These are phyloP conservation scores for Papilionanthe hybrid DNA, from an alignment of 116 monocot species.

Conservation along the genomic window DNA sequence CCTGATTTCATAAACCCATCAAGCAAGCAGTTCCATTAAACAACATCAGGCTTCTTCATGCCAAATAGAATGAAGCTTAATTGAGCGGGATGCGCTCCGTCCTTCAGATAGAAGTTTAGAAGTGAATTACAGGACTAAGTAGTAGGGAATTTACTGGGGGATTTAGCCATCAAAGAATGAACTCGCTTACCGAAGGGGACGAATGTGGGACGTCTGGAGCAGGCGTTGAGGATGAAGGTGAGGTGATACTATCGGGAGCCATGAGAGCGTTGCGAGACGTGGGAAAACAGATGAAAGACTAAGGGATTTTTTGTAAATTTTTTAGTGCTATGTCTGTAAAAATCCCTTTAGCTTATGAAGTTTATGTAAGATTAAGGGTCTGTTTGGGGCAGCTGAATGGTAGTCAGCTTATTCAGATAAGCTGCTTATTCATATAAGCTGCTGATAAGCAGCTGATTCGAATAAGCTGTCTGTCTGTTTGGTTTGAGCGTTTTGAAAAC, in stretches of 20 bases:
- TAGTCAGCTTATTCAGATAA: too few species aligned
- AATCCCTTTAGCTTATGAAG: too few species aligned
- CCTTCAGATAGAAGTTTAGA: conserved; percentile 26
- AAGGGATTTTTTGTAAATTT: too few species aligned
- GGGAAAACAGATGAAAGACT: conserved; percentile 9
- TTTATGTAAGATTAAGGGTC: too few species aligned
- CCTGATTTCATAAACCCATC: conserved; percentile 29
- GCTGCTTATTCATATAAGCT: too few species aligned
- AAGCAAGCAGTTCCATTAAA: conserved; percentile 58
- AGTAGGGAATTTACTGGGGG: conserved; percentile 30
- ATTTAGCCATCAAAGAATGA: conserved; percentile 35
- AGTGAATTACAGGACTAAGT: conserved; percentile 34
- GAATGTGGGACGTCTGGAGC: conserved; percentile 14
- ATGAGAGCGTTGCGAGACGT: conserved; percentile 14
- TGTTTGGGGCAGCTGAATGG: too few species aligned
- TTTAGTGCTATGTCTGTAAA: too few species aligned
- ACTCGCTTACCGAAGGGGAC: conserved; percentile 22
- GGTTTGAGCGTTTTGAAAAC: too few species aligned
- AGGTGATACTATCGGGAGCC: conserved; percentile 56
- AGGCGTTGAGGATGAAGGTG: conserved; percentile 55
- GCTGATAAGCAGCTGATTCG: too few species aligned
- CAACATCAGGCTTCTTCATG: conserved; percentile 27
- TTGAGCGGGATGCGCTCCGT: conserved; percentile 27
- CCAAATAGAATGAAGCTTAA: conserved; percentile 28
- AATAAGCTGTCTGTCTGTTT: too few species aligned